Percentiles rank a stretch among this genome's conserved stretches.
Conservation (phyloP, 768 basidiomycete genomes). For the Suillus variegatus region DNA sequence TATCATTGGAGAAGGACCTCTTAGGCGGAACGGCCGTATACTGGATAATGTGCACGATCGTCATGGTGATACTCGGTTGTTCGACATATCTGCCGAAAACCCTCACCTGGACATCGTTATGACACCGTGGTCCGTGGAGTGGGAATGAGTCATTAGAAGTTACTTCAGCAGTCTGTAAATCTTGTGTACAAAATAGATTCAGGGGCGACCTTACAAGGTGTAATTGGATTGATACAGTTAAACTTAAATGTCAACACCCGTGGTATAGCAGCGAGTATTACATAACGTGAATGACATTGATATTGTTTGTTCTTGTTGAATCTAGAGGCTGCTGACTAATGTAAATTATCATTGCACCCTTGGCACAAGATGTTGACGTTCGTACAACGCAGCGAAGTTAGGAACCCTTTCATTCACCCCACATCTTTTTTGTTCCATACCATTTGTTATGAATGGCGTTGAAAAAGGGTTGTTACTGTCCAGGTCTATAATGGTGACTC, state of each 20-base stretch:
- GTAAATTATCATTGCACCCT: neutral
- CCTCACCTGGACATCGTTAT: neutral
- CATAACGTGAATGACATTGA: neutral
- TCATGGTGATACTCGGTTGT: neutral
- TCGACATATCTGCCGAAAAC: constrained; percentile 5
- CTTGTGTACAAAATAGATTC: neutral
- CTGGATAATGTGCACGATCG: constrained; percentile 18
- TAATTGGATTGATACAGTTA: neutral
- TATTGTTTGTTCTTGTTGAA: neutral
- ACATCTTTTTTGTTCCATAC: neutral
- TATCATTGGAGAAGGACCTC: constrained; percentile 27
- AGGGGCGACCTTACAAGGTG: neutral
- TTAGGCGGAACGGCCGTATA: constrained; percentile 36
- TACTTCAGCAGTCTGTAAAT: neutral
- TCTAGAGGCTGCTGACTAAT: neutral
- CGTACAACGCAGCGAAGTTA: neutral
- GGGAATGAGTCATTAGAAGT: neutral
- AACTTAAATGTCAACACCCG: neutral
- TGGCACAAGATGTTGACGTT: no score
- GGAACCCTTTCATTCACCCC: neutral
- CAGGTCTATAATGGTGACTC: neutral
- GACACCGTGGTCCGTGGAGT: neutral
- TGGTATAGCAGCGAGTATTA: neutral
- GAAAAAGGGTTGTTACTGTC: neutral
- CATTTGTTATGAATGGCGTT: neutral